A percentile compares a stretch with the other conserved stretches of the same genome.
phyloP scores from a whole-genome alignment of 1,284 basidiomycete species.

The Heliocybe sulcata region DNA sequence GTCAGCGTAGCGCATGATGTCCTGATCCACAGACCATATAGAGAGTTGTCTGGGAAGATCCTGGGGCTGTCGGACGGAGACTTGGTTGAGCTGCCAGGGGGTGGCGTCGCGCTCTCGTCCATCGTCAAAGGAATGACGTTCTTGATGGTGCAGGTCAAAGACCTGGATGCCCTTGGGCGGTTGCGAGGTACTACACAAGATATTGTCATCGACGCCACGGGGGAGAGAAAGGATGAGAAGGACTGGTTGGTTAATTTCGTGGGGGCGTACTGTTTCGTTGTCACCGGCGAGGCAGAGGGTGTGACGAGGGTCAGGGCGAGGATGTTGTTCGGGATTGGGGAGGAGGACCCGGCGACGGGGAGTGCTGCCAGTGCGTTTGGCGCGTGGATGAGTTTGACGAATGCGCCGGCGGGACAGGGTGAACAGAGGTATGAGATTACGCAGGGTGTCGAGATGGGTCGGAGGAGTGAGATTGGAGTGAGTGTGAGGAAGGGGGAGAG shows the following conservation, averaged over 20 bases:
- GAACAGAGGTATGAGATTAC: slow-evolving; percentile 26
- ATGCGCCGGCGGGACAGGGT: slow-evolving; percentile 22
- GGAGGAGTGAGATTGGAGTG: slow-evolving; percentile 32
- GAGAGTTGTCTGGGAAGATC: slow-evolving; percentile 18
- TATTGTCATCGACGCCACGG: slow-evolving; percentile 18
- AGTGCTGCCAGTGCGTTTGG: slow-evolving; percentile 35
- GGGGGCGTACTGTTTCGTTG: slow-evolving; percentile 27
- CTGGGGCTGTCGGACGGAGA: slow-evolving; percentile 23
- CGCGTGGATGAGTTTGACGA: slow-evolving; percentile 25
- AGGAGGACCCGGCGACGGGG: slow-evolving; percentile 40
- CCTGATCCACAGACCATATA: slow-evolving; percentile 25
- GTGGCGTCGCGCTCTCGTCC: slow-evolving; percentile 27
- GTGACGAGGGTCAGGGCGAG: slow-evolving; percentile 26
- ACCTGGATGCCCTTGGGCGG: slow-evolving; percentile 26
- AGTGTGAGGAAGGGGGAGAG: slow-evolving; percentile 24
- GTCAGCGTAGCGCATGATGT: slow-evolving; percentile 33
- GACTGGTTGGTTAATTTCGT: slow-evolving; percentile 13
- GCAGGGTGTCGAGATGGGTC: slow-evolving; percentile 38
- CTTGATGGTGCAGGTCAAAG: slow-evolving; percentile 28
- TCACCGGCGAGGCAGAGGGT: slow-evolving; percentile 9
- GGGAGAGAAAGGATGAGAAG: slow-evolving; percentile 20
- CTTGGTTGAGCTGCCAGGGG: slow-evolving; percentile 2
- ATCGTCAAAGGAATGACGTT: slow-evolving; percentile 41
- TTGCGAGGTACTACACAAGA: slow-evolving; percentile 11
- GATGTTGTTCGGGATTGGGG: slow-evolving; percentile 26